Conservation (phyloP, 1,284 basidiomycete species). For the Agroathelia rolfsii region DNA sequence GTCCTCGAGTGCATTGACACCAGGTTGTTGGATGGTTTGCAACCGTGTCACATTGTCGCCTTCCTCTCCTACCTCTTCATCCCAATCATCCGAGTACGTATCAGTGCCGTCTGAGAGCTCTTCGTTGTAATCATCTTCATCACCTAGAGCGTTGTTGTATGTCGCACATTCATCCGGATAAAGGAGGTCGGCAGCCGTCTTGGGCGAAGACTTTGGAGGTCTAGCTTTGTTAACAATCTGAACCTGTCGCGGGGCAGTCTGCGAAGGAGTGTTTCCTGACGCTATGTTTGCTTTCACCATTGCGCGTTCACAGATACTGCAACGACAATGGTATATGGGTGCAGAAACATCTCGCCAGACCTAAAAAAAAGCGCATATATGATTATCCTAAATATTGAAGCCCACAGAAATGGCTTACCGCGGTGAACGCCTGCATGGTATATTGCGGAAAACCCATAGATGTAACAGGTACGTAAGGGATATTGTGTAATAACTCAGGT, state of each 20-base stretch:
- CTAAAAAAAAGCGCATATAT: constrained; percentile 22
- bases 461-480: constrained; percentile 62
- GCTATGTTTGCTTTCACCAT: constrained; percentile 34
- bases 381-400: constrained; percentile 8
- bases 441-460: constrained; percentile 47
- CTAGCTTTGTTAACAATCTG: constrained; percentile 5
- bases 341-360: constrained; percentile 65
- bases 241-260: constrained; percentile 13
- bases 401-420: constrained; percentile 27
- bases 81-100: constrained; percentile 12
- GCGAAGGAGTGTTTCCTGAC: constrained; percentile 19
- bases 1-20: too few species aligned
- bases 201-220: constrained; percentile 6
- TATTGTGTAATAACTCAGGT: constrained; percentile 47
- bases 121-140: constrained; percentile 14
- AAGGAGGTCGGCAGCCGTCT: constrained; percentile 14
- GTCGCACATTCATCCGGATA: constrained; percentile 11
- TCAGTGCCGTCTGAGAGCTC: constrained; percentile 6
- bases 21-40: too few species aligned
- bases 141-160: constrained; percentile 7
- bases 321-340: constrained; percentile 60
- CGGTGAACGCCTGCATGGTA: constrained; percentile 46
- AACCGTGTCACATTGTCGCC: too few species aligned
- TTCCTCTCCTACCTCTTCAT: constrained; percentile 9
- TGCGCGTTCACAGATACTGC: constrained; percentile 59